Conservation (phyloP, 202 grass and related monocot genomes). For the Digitaria exilis region DNA sequence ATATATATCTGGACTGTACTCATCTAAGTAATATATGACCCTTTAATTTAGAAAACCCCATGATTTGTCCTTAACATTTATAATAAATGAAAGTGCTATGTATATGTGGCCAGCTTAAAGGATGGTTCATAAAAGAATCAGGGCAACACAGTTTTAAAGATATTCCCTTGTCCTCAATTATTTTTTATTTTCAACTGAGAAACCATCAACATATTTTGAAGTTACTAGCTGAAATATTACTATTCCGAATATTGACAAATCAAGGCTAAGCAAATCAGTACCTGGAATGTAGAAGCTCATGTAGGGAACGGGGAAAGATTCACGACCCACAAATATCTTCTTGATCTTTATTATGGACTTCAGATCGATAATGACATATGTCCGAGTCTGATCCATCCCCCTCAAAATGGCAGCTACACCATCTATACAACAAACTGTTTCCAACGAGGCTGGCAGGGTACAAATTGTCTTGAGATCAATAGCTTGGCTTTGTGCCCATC, state of each 20-base stretch:
- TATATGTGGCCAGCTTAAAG: neutral
- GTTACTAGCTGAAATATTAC: neutral
- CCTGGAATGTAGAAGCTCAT: constrained; percentile 22
- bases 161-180: neutral
- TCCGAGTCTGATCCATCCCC: neutral
- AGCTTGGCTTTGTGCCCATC: neutral
- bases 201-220: neutral
- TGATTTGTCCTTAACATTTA: neutral
- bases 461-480: neutral
- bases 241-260: neutral
- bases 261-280: neutral
- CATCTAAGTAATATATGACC: neutral
- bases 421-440: neutral
- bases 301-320: neutral
- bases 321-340: neutral
- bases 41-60: neutral
- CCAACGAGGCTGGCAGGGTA: neutral
- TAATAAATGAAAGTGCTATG: neutral
- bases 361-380: neutral
- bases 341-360: neutral
- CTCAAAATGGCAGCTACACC: neutral
- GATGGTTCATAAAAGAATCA: neutral
- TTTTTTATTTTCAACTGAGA: neutral
- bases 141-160: neutral
- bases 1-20: neutral